phyloP scores from a whole-genome alignment of 2,329 filamentous ascomycete species.

The Clonostachys rosea region DNA sequence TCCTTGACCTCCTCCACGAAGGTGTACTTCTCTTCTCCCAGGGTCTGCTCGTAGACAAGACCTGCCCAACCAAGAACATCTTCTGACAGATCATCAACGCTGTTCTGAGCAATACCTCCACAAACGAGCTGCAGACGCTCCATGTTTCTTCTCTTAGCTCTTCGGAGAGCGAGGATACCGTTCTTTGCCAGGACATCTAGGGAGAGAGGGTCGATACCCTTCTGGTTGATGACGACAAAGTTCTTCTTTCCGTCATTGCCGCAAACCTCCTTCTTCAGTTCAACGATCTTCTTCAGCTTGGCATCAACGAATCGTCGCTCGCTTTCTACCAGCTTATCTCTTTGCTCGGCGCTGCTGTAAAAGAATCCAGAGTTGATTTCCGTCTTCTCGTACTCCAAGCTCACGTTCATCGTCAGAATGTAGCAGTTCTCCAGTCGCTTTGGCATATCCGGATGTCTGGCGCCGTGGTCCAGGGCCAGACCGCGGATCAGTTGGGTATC shows the following conservation, averaged over 20 bases:
- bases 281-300: constrained; percentile 95
- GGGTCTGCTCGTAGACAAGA: constrained; percentile 91
- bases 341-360: constrained; percentile 94
- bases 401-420: constrained; percentile 94
- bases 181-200: constrained; percentile 97
- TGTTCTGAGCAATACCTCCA: constrained; percentile 89
- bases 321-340: constrained; percentile 96
- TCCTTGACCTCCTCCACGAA: constrained; percentile 99
- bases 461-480: constrained; percentile 89
- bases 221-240: constrained; percentile 98
- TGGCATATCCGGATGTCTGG: constrained; percentile 96
- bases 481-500: constrained; percentile 96
- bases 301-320: constrained; percentile 94
- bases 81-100: constrained; percentile 84
- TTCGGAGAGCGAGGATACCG: constrained; percentile 87
- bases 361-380: constrained; percentile 99
- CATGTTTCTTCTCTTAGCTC: constrained; percentile 98
- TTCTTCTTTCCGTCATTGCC: constrained; percentile 89
- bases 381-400: constrained; percentile 96
- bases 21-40: constrained; percentile 98
- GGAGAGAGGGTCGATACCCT: constrained; percentile 95
- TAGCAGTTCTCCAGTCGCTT: constrained; percentile 93
- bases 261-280: constrained; percentile 96
- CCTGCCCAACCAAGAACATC: constrained; percentile 94
- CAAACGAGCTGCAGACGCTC: constrained; percentile 94